Evolutionary conservation across 2,329 filamentous ascomycete genomes (phyloP).

Genomic region (Diaporthe helianthi): DNA sequence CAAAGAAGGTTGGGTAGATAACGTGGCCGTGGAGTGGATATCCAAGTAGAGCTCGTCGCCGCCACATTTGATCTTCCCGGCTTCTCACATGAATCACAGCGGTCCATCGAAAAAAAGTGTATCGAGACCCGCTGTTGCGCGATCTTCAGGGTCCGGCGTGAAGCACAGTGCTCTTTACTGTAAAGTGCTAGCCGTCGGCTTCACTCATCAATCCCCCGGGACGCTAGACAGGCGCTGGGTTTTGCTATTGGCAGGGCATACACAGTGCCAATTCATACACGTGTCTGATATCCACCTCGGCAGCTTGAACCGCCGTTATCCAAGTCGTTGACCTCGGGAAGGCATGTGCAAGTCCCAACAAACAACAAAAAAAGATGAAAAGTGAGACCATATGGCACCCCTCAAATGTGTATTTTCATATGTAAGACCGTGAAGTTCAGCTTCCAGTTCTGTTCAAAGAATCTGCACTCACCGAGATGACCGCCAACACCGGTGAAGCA

Average conservation of each 20-base stretch:
- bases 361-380: constrained; percentile 31
- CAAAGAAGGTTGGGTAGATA: no score
- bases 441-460: neutral
- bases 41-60: no score
- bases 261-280: constrained; percentile 23
- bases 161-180: constrained; percentile 1
- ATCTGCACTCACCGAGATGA: neutral
- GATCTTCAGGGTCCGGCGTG: constrained; percentile 27
- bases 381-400: constrained; percentile 9
- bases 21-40: no score
- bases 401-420: neutral
- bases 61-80: neutral
- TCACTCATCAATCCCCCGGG: no score
- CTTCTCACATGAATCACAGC: neutral
- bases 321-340: constrained; percentile 32
- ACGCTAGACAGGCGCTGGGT: neutral
- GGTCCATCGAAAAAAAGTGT: constrained; percentile 10
- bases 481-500: neutral
- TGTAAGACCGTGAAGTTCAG: neutral
- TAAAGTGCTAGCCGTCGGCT: neutral
- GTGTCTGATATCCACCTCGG: neutral
- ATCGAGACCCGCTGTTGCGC: neutral
- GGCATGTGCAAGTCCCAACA: constrained; percentile 29
- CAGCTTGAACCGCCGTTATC: neutral
- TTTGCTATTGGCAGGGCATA: neutral